phyloP scores from a whole-genome alignment of 1,284 basidiomycete genomes.

The Schizophyllum amplum region DNA sequence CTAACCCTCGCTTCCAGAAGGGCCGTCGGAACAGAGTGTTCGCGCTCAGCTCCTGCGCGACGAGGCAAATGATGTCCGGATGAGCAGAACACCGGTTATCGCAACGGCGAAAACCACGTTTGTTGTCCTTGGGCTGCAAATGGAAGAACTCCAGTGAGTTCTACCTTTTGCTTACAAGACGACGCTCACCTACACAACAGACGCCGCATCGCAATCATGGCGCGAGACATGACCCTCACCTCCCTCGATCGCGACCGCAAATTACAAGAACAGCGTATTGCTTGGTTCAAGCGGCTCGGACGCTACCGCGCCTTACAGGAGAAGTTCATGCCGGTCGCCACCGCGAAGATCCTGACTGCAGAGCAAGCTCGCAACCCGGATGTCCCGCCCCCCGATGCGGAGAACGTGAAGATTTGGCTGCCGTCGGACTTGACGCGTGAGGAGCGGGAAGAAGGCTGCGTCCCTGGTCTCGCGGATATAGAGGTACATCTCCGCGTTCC shows the following conservation, averaged over 20 bases:
- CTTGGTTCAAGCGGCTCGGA: conserved; percentile 3
- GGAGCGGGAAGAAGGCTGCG: background rate
- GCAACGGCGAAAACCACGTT: conserved; percentile 1
- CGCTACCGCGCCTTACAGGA: conserved; percentile 6
- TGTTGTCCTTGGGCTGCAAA: background rate
- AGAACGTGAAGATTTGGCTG: conserved; percentile 7
- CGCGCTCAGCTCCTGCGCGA: background rate
- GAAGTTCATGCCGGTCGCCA: conserved; percentile 6
- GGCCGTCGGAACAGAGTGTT: background rate
- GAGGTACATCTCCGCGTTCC: conserved; percentile 7
- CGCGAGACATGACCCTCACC: background rate
- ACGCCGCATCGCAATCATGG: conserved; percentile 3
- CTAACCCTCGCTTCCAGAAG: no score
- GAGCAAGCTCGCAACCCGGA: conserved; percentile 1
- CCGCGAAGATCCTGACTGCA: background rate
- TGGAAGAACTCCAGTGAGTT: conserved; percentile 8
- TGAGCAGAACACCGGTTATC: background rate
- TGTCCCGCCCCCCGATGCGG: background rate
- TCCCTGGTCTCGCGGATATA: conserved; percentile 3
- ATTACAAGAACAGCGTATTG: conserved; percentile 2
- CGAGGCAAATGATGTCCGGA: background rate
- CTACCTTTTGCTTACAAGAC: background rate
- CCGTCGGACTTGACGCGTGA: conserved; percentile 1
- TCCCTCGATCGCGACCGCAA: background rate
- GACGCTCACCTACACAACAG: background rate